Percentiles rank a stretch among this genome's conserved stretches.
Evolutionary conservation across 2,329 filamentous ascomycete species (phyloP).

Genomic region (Aspergillus pseudoviridinutans): DNA sequence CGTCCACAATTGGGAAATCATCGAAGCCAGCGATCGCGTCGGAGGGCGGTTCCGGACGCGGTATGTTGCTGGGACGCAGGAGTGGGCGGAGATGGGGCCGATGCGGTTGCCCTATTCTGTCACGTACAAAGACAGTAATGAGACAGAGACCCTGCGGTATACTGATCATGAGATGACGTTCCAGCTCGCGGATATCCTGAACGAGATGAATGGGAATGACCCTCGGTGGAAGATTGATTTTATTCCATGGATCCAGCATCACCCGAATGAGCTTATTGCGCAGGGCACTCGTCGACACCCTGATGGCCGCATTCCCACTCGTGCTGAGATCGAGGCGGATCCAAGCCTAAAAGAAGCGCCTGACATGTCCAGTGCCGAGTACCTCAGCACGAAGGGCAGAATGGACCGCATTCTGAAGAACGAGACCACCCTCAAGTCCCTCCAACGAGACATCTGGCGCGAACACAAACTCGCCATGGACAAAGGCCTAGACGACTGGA

Average conservation of each 20-base stretch:
- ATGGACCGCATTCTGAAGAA: too few relatives aligned
- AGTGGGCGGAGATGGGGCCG: conserved; percentile 28
- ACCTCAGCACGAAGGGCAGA: too few relatives aligned
- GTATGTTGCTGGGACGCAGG: conserved; percentile 31
- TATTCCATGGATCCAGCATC: conserved; percentile 24
- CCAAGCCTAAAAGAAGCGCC: too few relatives aligned
- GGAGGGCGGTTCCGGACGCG: conserved; percentile 44
- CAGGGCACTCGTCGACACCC: conserved; percentile 14
- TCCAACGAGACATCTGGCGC: too few relatives aligned
- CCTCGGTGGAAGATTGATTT: conserved; percentile 22
- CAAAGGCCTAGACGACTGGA: too few relatives aligned
- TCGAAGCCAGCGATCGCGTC: conserved; percentile 40
- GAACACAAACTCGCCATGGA: too few relatives aligned
- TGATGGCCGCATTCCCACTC: conserved; percentile 5
- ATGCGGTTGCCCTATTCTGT: conserved; percentile 24
- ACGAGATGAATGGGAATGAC: conserved; percentile 21
- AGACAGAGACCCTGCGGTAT: conserved; percentile 19
- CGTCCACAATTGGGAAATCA: conserved; percentile 42
- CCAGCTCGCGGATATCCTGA: conserved; percentile 19
- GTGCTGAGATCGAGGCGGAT: too few relatives aligned
- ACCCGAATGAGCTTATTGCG: conserved; percentile 28
- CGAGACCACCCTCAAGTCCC: too few relatives aligned
- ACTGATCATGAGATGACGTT: conserved; percentile 23
- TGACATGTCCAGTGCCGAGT: too few relatives aligned
- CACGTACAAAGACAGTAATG: conserved; percentile 17